These are phyloP conservation scores for Ceraceosorus guamensis DNA, from an alignment of 1,284 basidiomycete genomes.

Conservation along the genomic window DNA sequence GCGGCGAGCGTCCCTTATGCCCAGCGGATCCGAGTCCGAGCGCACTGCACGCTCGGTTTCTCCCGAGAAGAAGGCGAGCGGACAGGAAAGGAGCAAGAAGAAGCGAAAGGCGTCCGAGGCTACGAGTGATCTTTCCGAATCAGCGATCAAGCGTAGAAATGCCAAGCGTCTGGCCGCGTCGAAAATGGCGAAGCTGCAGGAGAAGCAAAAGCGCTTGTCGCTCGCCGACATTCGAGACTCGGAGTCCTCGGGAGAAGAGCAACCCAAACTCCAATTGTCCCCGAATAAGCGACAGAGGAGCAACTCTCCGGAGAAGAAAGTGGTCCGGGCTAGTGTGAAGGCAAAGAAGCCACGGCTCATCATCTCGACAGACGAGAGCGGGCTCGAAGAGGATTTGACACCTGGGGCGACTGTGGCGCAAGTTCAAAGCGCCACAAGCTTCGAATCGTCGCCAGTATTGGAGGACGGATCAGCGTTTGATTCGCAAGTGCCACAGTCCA, in stretches of 20 bases:
- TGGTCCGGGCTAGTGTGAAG: constrained; percentile 7
- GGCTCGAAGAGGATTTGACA: background rate
- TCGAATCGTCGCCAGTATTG: background rate
- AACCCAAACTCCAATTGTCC: background rate
- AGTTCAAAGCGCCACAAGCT: background rate
- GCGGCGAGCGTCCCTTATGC: no score
- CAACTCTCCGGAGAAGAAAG: constrained; percentile 6
- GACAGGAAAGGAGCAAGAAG: no score
- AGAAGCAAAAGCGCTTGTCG: constrained; percentile 11
- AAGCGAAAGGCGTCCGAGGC: no score
- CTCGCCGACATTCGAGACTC: constrained; percentile 24
- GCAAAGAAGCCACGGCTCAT: constrained; percentile 11
- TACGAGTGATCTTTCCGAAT: background rate
- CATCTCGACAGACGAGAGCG: constrained; percentile 6
- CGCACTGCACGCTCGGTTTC: no score
- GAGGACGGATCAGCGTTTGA: background rate
- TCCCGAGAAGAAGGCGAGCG: no score
- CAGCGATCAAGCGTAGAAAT: background rate
- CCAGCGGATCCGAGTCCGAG: no score
- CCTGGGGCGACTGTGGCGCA: background rate
- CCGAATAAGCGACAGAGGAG: no score
- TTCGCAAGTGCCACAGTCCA: background rate
- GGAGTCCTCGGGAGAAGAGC: constrained; percentile 20
- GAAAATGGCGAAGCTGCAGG: background rate
- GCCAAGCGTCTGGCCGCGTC: background rate